Percentiles rank a stretch among this genome's conserved stretches.
These are phyloP conservation scores for Salicornia ramosissima DNA, from an alignment of 148 eudicot species.

Conservation along the genomic window DNA sequence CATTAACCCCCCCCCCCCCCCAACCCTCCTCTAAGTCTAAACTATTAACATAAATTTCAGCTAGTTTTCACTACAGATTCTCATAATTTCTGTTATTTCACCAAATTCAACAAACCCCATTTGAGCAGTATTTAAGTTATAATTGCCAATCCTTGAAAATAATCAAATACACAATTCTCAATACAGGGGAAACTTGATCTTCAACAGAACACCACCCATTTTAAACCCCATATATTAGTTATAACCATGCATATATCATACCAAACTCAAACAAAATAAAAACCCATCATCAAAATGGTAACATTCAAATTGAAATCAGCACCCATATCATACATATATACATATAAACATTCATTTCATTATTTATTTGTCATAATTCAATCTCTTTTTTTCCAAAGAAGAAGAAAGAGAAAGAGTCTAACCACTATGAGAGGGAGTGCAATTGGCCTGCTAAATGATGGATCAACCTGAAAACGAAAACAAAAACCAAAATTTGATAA, in stretches of 20 bases:
- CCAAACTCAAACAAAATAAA: slow-evolving; percentile 1
- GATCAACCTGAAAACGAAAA: slow-evolving; percentile 17
- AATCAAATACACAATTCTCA: background rate
- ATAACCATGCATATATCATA: slow-evolving; percentile 26
- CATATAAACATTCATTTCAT: too few species aligned
- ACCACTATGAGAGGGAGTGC: slow-evolving; percentile 27
- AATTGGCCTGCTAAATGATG: slow-evolving; percentile 29
- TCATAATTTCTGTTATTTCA: background rate
- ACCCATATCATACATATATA: too few species aligned
- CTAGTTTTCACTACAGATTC: background rate
- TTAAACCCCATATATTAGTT: background rate
- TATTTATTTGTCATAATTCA: too few species aligned
- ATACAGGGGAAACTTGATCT: slow-evolving; percentile 3
- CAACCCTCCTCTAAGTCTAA: background rate
- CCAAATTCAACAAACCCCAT: background rate
- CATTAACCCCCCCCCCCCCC: background rate
- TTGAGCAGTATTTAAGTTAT: background rate
- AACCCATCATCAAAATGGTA: background rate
- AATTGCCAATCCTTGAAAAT: background rate
- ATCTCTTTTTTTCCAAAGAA: background rate
- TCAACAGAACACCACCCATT: background rate
- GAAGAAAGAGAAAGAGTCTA: slow-evolving; percentile 19
- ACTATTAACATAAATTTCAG: background rate
- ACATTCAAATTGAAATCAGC: background rate
- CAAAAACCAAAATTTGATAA: slow-evolving; percentile 29